Percentiles rank a stretch among this genome's conserved stretches.
Evolutionary conservation across 352 stramenopile genomes (phyloP).

Genomic region (Blastocystis sp.): DNA sequence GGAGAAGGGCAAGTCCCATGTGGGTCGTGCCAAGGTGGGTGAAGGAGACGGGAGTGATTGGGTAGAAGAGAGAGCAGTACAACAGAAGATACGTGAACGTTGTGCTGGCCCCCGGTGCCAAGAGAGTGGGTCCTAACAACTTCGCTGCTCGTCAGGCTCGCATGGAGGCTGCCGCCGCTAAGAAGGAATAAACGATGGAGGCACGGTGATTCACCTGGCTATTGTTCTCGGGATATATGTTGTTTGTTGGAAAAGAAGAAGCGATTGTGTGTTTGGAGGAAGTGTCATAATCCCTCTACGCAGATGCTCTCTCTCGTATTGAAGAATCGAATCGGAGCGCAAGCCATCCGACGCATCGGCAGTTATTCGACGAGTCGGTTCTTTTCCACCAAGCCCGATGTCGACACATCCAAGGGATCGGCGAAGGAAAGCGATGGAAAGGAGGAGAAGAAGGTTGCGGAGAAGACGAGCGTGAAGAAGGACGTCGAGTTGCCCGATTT

Average conservation of each 20-base stretch:
- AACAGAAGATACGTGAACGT: constrained; percentile 99
- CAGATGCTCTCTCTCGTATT: background rate
- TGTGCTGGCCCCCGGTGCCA: constrained; percentile 85
- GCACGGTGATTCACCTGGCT: too few species aligned
- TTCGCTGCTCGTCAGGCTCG: constrained; percentile 70
- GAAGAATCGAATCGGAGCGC: background rate
- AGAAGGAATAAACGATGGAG: constrained; percentile 80
- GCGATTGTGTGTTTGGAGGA: too few species aligned
- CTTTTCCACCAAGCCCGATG: background rate
- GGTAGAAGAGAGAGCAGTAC: constrained; percentile 96
- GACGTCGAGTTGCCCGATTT: constrained; percentile 16
- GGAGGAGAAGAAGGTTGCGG: background rate
- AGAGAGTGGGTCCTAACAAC: constrained; percentile 92
- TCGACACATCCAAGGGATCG: too few species aligned
- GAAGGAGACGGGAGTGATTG: background rate
- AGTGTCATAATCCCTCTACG: background rate
- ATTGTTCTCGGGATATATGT: too few species aligned
- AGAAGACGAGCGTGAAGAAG: background rate
- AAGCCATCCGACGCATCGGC: background rate
- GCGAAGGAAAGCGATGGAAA: too few species aligned
- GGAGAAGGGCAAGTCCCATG: constrained; percentile 88
- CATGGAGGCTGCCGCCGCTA: constrained; percentile 62
- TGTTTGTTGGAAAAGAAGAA: background rate
- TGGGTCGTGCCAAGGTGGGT: constrained; percentile 80
- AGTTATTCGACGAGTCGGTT: background rate